Conservation (phyloP, 371 early-diverging fungal species). For the Dichotomocladium elegans region DNA sequence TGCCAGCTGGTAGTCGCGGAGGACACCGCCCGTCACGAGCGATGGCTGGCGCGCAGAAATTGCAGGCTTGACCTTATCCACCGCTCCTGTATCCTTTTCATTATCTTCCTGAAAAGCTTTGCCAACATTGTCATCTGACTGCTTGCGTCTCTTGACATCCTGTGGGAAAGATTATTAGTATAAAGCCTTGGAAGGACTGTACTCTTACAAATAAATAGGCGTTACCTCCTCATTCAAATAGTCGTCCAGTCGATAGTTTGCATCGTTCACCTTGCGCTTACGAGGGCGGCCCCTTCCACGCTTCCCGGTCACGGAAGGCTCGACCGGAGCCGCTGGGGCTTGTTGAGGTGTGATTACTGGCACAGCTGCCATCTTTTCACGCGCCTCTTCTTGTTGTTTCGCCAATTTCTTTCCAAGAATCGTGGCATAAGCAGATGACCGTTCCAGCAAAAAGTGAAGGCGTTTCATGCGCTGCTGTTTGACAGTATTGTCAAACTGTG, state of each 20-base stretch:
- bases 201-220: neutral
- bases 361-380: constrained; percentile 42
- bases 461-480: constrained; percentile 73
- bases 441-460: constrained; percentile 76
- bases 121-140: constrained; percentile 22
- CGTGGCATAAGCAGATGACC: constrained; percentile 78
- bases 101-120: constrained; percentile 33
- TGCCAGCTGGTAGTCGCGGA: constrained; percentile 94
- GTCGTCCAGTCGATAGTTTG: constrained; percentile 55
- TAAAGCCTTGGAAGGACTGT: neutral
- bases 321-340: neutral
- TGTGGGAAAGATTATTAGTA: neutral
- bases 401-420: constrained; percentile 78
- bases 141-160: constrained; percentile 44
- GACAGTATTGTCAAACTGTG: constrained; percentile 54
- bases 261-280: constrained; percentile 43
- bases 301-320: constrained; percentile 14
- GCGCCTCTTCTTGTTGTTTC: constrained; percentile 69
- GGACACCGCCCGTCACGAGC: constrained; percentile 75
- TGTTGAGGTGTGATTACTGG: constrained; percentile 1
- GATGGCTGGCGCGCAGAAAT: constrained; percentile 72
- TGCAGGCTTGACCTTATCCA: constrained; percentile 21
- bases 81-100: neutral
- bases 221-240: constrained; percentile 54
- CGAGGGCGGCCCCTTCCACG: constrained; percentile 16